Conservation (phyloP, 768 basidiomycete genomes). For the Serpula lacrymans region DNA sequence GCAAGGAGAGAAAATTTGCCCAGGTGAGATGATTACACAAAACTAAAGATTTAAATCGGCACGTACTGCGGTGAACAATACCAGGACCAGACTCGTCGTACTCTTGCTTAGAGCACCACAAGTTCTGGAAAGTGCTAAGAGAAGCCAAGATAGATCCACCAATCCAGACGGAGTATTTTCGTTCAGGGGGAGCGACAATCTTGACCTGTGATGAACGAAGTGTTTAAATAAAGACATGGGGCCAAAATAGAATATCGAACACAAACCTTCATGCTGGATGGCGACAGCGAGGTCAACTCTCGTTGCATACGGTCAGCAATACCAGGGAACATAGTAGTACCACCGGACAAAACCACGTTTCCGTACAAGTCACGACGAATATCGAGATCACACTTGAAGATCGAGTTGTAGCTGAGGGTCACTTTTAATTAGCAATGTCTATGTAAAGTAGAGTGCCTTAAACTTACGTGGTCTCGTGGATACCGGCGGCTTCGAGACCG, state of each 20-base stretch:
- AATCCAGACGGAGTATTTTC: slow-evolving; percentile 96
- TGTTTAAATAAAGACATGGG: slow-evolving; percentile 2
- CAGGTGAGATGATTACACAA: background rate
- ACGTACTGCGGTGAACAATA: slow-evolving; percentile 76
- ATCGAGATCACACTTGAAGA: slow-evolving; percentile 71
- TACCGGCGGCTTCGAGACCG: slow-evolving; percentile 79
- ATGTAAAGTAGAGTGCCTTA: slow-evolving; percentile 12
- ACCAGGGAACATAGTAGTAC: slow-evolving; percentile 95
- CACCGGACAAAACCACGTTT: slow-evolving; percentile 59
- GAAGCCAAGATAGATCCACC: slow-evolving; percentile 86
- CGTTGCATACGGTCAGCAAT: slow-evolving; percentile 96
- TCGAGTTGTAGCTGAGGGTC: slow-evolving; percentile 65
- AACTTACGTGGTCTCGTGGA: slow-evolving; percentile 61
- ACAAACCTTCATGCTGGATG: slow-evolving; percentile 81
- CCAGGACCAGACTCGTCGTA: slow-evolving; percentile 84
- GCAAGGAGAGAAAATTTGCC: slow-evolving; percentile 1
- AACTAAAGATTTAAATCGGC: background rate
- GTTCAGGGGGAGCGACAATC: slow-evolving; percentile 90
- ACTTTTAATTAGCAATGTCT: slow-evolving; percentile 50
- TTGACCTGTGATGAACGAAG: slow-evolving; percentile 51
- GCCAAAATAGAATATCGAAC: background rate
- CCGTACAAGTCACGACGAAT: slow-evolving; percentile 33
- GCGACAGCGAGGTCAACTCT: slow-evolving; percentile 81
- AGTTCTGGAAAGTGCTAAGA: slow-evolving; percentile 92
- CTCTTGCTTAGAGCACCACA: slow-evolving; percentile 93